Percentiles rank a stretch among this genome's conserved stretches.
Evolutionary conservation across 192 early-diverging fungal genomes (phyloP).

Genomic region (Entophlyctis helioformis): DNA sequence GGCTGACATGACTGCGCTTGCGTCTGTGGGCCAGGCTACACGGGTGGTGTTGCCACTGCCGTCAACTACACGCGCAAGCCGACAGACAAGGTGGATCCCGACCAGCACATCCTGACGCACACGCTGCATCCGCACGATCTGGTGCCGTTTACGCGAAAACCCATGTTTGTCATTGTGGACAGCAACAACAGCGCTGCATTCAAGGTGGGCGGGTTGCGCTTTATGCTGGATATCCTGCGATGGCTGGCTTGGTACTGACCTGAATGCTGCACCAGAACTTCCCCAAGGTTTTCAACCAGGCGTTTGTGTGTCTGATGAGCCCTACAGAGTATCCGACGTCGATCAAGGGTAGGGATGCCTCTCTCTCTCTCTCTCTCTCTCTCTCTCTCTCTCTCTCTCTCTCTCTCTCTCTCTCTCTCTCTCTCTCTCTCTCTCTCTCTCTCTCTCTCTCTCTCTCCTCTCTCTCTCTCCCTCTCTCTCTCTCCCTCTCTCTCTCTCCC

Average conservation of each 20-base stretch:
- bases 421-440: too few species aligned
- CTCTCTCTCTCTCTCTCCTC: too few species aligned
- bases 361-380: background rate
- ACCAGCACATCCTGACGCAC: slow-evolving; percentile 44
- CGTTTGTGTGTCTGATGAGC: slow-evolving; percentile 80
- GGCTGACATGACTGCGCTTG: too few species aligned
- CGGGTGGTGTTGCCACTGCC: slow-evolving; percentile 63
- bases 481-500: too few species aligned
- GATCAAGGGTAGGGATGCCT: slow-evolving; percentile 76
- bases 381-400: too few species aligned
- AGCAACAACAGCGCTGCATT: slow-evolving; percentile 81
- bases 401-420: too few species aligned
- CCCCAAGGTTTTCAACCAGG: slow-evolving; percentile 76
- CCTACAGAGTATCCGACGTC: slow-evolving; percentile 73
- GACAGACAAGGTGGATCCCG: slow-evolving; percentile 40
- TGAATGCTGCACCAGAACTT: slow-evolving; percentile 42
- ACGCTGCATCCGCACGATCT: slow-evolving; percentile 84
- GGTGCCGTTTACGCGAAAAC: slow-evolving; percentile 88
- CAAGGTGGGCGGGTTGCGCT: slow-evolving; percentile 30
- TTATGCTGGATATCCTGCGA: background rate
- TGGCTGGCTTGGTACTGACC: too few species aligned
- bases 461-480: too few species aligned
- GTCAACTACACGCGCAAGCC: slow-evolving; percentile 48
- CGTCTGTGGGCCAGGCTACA: slow-evolving; percentile 37
- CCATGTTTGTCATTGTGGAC: slow-evolving; percentile 88